Conservation (phyloP, 2,329 filamentous ascomycete species). For the Fusarium avenaceum region DNA sequence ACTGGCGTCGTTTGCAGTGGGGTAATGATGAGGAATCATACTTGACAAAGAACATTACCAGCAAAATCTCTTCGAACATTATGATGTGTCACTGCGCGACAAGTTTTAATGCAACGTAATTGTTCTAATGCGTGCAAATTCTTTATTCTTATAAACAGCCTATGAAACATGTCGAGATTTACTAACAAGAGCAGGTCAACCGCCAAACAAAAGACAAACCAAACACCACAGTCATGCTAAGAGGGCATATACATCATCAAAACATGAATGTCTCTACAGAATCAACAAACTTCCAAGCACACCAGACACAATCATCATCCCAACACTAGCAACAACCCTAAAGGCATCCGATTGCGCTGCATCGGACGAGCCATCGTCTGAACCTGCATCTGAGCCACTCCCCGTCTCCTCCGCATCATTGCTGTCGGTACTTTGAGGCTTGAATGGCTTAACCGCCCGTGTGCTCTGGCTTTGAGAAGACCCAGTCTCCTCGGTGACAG, state of each 20-base stretch:
- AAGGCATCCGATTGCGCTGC: conserved; percentile 20
- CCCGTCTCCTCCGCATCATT: conserved; percentile 22
- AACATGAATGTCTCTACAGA: conserved; percentile 8
- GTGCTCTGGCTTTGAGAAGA: conserved; percentile 7
- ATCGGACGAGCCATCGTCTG: conserved; percentile 1
- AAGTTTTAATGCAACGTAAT: neutral
- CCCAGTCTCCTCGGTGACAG: neutral
- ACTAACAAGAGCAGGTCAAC: neutral
- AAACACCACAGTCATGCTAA: conserved; percentile 24
- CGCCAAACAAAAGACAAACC: neutral
- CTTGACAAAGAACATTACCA: no score
- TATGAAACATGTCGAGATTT: neutral
- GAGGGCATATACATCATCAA: neutral
- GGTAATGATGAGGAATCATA: conserved; percentile 10
- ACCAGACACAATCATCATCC: conserved; percentile 30
- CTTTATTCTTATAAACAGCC: neutral
- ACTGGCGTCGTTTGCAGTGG: neutral
- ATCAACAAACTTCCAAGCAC: conserved; percentile 33
- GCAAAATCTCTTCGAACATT: no score
- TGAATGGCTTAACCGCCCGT: conserved; percentile 34
- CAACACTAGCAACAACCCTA: conserved; percentile 18
- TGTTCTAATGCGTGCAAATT: neutral
- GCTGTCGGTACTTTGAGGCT: conserved; percentile 5
- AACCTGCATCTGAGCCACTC: conserved; percentile 1
- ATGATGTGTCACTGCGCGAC: neutral